Conservation (phyloP, 2,329 filamentous ascomycete genomes). For the Tolypocladium tropicale region DNA sequence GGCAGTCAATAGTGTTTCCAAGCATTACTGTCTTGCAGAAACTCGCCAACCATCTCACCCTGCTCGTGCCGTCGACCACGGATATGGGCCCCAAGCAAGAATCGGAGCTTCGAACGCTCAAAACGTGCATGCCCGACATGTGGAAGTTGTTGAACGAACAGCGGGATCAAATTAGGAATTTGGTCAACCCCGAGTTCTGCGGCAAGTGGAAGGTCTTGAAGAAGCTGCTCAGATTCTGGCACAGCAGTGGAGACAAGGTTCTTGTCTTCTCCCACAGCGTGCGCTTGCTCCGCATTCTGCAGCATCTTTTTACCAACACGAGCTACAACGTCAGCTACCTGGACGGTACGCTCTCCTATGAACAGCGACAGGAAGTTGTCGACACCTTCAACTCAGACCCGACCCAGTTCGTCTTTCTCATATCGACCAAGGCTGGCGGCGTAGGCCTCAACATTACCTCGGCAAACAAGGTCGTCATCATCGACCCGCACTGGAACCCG, state of each 20-base stretch:
- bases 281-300: slow-evolving; percentile 70
- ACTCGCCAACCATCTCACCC: slow-evolving; percentile 83
- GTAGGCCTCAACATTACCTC: slow-evolving; percentile 94
- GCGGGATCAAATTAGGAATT: slow-evolving; percentile 68
- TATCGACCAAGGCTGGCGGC: slow-evolving; percentile 87
- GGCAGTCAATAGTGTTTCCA: slow-evolving; percentile 76
- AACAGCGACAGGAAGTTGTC: slow-evolving; percentile 72
- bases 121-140: slow-evolving; percentile 60
- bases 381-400: slow-evolving; percentile 88
- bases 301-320: slow-evolving; percentile 77
- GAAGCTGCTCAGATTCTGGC: slow-evolving; percentile 82
- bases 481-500: slow-evolving; percentile 97
- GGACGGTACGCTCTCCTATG: slow-evolving; percentile 73
- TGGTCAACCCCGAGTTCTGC: slow-evolving; percentile 83
- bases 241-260: slow-evolving; percentile 83
- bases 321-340: slow-evolving; percentile 87
- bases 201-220: slow-evolving; percentile 93
- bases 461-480: slow-evolving; percentile 94
- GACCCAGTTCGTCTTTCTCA: slow-evolving; percentile 85
- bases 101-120: slow-evolving; percentile 65
- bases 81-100: slow-evolving; percentile 63
- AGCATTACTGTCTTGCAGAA: slow-evolving; percentile 76
- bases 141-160: slow-evolving; percentile 68
- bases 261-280: slow-evolving; percentile 93
- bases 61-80: slow-evolving; percentile 60